Evolutionary conservation across 805 yeast species (phyloP), one percentile per base, ranked within the genome.

Genomic region (Allodekkera sacchari): DNA sequence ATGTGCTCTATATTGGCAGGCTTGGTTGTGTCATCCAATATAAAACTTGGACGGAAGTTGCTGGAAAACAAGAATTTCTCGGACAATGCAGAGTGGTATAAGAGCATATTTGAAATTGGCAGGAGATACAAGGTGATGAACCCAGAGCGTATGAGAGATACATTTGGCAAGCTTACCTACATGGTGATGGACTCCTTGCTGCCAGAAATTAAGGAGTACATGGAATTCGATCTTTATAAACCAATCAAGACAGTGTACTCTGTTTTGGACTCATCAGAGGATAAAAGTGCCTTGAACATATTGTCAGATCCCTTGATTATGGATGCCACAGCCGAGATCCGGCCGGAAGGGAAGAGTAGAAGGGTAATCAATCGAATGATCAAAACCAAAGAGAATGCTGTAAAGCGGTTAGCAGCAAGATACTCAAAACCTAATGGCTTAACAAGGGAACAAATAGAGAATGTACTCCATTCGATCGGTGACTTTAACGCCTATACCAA

Each of bases 151-250:
- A 77, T 83, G 83, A 66, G 87, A 39, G 83, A 77, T 45, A 76
- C 76, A 4, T 83, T 75, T 52, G 94, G 94, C 28, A 81, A 82
- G 46, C 59, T 83, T 35, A 77, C 83, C 58, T 82, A 82, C 53
- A 83, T 82, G 82, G 75, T 81, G 22, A 82, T 83, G 92, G 94
- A 82, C 53, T 82, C 92, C 3, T 60, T 83, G 28, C 55, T 79
- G 18, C 81, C 85, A 1, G 85, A 81, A 43, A 71, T 82, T 37
- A 71, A 68, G 41, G 73, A 69, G 11, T 75, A 74, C 31, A 69
- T 82, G 77, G 89, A 77, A 38, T 83, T 82, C 52, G 84, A 82
- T 52, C 57, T 82, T 2, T 79, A 75, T 56, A 75, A 71, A 46
- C 89, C 92, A 0, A 68, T 83, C 32, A 64, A 68, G 37, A 82